A percentile compares a stretch with the other conserved stretches of the same genome.
Evolutionary conservation across 208 protist genomes (phyloP).

Genomic region (Leishmania arabica): DNA sequence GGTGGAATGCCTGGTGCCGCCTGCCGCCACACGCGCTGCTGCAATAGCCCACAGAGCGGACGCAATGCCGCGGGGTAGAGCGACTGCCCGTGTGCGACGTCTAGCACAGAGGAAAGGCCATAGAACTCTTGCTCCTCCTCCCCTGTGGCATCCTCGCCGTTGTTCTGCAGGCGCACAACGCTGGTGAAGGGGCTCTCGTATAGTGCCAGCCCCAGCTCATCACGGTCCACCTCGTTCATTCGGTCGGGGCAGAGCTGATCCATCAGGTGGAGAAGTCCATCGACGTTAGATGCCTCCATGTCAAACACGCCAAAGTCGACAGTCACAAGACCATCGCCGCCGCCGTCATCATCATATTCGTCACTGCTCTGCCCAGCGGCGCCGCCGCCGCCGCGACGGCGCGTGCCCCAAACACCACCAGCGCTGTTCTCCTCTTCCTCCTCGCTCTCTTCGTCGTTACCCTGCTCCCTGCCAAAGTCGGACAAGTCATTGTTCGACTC

Average conservation of each 20-base stretch:
- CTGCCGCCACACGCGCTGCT: conserved; percentile 65
- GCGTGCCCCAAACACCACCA: not conserved
- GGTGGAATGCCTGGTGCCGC: conserved; percentile 66
- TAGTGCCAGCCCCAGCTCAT: conserved; percentile 65
- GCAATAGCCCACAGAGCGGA: conserved; percentile 54
- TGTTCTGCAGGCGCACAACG: conserved; percentile 68
- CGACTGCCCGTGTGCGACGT: conserved; percentile 53
- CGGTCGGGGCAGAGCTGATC: conserved; percentile 85
- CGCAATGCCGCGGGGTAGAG: conserved; percentile 41
- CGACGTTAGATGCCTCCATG: conserved; percentile 65
- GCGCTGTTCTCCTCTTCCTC: conserved; percentile 8
- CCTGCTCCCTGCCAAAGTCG: conserved; percentile 1
- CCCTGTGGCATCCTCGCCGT: conserved; percentile 44
- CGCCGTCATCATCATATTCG: conserved; percentile 42
- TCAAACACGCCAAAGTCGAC: conserved; percentile 92
- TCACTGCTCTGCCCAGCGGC: not conserved
- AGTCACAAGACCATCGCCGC: conserved; percentile 49
- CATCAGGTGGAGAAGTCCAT: conserved; percentile 81
- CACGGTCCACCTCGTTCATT: conserved; percentile 88
- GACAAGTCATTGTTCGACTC: conserved; percentile 22
- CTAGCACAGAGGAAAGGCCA: conserved; percentile 70
- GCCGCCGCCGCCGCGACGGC: not conserved
- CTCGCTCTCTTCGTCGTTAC: conserved; percentile 24
- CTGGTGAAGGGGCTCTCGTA: conserved; percentile 69
- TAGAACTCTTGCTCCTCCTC: conserved; percentile 84